These are phyloP conservation scores for Solanum sejunctum DNA, from an alignment of 257 asterid species.

Conservation along the genomic window DNA sequence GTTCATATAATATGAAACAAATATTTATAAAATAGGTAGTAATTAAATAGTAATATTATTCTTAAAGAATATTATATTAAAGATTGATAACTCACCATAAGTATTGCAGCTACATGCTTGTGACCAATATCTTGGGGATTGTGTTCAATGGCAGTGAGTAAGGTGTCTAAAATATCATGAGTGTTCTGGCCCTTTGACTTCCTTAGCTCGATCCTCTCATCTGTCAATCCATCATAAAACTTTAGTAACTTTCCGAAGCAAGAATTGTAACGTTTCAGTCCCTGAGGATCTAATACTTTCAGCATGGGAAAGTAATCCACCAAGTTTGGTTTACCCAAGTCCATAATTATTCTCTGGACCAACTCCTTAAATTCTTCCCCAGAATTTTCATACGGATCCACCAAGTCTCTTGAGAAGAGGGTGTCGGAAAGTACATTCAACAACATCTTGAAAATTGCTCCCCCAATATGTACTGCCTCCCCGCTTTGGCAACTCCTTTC, in stretches of 20 bases:
- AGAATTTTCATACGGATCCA: conserved; percentile 24
- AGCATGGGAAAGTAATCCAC: conserved; percentile 39
- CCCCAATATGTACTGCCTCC: conserved; percentile 13
- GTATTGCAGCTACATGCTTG: background rate
- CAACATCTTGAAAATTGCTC: conserved; percentile 11
- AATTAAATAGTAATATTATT: too few relatives aligned
- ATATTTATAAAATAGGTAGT: too few relatives aligned
- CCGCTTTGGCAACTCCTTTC: conserved; percentile 16
- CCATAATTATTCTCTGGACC: conserved; percentile 18
- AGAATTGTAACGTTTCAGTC: background rate
- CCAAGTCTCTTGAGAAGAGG: conserved; percentile 43
- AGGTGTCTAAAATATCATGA: background rate
- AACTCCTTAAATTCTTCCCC: background rate
- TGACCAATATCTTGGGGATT: background rate
- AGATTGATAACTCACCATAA: background rate
- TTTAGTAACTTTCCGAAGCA: background rate
- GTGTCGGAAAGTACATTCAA: conserved; percentile 39
- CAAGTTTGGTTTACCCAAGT: conserved; percentile 16
- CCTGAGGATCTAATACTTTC: conserved; percentile 21
- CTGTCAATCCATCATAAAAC: background rate
- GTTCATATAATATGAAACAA: too few relatives aligned
- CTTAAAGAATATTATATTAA: background rate
- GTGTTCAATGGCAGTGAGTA: background rate
- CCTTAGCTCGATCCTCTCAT: background rate
- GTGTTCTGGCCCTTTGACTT: background rate